Conservation (phyloP, 768 basidiomycete species). For the Erythrobasidium yunnanense region DNA sequence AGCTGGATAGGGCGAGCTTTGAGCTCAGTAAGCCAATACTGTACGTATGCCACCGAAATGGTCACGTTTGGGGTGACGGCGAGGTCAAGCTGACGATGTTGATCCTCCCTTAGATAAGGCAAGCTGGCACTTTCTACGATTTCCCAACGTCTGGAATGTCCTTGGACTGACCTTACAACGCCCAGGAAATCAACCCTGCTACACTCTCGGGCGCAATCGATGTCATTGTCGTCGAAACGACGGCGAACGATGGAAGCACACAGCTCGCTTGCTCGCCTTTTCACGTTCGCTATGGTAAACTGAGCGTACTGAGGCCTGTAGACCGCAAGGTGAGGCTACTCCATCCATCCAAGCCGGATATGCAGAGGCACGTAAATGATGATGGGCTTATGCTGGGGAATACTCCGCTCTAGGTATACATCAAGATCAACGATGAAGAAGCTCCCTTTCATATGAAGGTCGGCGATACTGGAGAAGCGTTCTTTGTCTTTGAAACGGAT, state of each 20-base stretch:
- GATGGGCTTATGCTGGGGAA: too few species aligned
- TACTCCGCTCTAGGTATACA: too few species aligned
- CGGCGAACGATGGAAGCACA: constrained; percentile 45
- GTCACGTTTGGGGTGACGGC: neutral
- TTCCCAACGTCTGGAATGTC: too few species aligned
- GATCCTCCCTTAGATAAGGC: constrained; percentile 12
- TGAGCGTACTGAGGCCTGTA: constrained; percentile 80
- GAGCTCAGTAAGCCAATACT: constrained; percentile 27
- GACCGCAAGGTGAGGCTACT: constrained; percentile 72
- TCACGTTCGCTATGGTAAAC: constrained; percentile 94
- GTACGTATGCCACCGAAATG: constrained; percentile 1
- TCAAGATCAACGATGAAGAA: constrained; percentile 70
- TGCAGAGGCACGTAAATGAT: too few species aligned
- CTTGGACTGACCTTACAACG: neutral
- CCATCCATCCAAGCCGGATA: too few species aligned
- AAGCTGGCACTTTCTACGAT: too few species aligned
- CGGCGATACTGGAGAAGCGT: constrained; percentile 95
- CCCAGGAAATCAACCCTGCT: constrained; percentile 64
- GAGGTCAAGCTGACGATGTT: neutral
- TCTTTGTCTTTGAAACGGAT: constrained; percentile 95
- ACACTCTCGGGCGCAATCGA: constrained; percentile 98
- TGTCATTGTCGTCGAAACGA: constrained; percentile 80
- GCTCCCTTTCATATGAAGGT: constrained; percentile 97
- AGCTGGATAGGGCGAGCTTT: constrained; percentile 20
- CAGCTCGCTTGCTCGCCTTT: constrained; percentile 87